A percentile compares a stretch with the other conserved stretches of the same genome.
Evolutionary conservation across 2,329 filamentous ascomycete species (phyloP).

Genomic region (Diaporthe ilicicola): DNA sequence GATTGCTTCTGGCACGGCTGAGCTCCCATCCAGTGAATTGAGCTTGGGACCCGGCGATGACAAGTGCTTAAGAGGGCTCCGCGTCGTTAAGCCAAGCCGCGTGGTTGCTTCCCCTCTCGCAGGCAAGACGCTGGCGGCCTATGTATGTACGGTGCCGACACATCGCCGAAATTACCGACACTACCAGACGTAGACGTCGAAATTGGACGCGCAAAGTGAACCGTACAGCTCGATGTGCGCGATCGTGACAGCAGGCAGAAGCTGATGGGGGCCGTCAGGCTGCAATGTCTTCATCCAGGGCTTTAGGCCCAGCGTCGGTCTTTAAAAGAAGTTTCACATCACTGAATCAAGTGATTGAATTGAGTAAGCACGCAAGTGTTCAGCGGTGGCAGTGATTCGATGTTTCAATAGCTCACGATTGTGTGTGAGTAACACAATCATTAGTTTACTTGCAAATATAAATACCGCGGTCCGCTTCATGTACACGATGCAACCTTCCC

Average conservation of each 20-base stretch:
- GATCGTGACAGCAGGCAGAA: background rate
- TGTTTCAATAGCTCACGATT: background rate
- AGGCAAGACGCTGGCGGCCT: background rate
- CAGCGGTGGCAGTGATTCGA: background rate
- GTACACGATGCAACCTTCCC: background rate
- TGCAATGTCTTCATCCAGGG: background rate
- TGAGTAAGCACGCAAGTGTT: background rate
- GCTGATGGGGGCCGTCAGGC: background rate
- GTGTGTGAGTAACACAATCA: background rate
- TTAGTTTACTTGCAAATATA: background rate
- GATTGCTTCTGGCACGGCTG: background rate
- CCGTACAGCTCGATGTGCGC: background rate
- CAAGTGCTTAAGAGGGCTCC: background rate
- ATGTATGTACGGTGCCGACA: background rate
- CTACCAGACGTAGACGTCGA: background rate
- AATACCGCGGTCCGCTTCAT: background rate
- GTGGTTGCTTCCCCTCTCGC: background rate
- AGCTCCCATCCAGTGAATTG: too few species aligned
- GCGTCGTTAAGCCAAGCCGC: background rate
- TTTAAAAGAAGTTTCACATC: background rate
- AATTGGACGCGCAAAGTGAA: background rate
- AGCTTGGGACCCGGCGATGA: background rate
- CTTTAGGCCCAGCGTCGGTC: background rate
- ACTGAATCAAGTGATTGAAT: background rate
- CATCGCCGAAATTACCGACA: background rate